Conservation (phyloP, 768 basidiomycete species). For the Kwoniella bestiolae region DNA sequence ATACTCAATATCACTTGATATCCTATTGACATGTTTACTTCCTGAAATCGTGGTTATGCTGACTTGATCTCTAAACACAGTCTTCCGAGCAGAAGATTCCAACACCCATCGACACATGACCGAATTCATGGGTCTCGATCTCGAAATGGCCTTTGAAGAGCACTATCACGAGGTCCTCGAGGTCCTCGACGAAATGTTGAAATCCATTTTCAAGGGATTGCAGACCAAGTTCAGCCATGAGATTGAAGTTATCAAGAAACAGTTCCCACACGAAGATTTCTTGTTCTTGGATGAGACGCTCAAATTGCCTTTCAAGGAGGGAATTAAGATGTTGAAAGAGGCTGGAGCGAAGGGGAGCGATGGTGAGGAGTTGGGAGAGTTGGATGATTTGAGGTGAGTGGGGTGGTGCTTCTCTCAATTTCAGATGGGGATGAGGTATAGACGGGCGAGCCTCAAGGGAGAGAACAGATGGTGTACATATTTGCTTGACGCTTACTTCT, state of each 20-base stretch:
- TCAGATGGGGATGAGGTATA: background rate
- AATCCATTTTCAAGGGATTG: conserved; percentile 82
- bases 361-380: conserved; percentile 62
- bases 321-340: conserved; percentile 80
- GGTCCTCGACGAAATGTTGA: conserved; percentile 81
- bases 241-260: conserved; percentile 76
- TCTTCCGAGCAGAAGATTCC: conserved; percentile 96
- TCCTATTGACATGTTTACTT: background rate
- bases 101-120: conserved; percentile 98
- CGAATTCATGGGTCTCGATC: conserved; percentile 97
- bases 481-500: too few species aligned
- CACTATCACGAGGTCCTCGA: conserved; percentile 99
- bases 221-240: conserved; percentile 76
- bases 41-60: background rate
- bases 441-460: background rate
- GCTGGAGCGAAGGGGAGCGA: conserved; percentile 65
- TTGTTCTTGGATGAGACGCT: conserved; percentile 90
- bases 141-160: conserved; percentile 98
- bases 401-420: background rate
- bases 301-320: conserved; percentile 81
- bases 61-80: conserved; percentile 60
- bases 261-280: conserved; percentile 96
- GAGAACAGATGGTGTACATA: too few species aligned
- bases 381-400: conserved; percentile 78
- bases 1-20: background rate